A percentile compares a stretch with the other conserved stretches of the same genome.
These are phyloP conservation scores for Begonia fuchsioides DNA, from an alignment of 306 rosid genomes.

Conservation along the genomic window DNA sequence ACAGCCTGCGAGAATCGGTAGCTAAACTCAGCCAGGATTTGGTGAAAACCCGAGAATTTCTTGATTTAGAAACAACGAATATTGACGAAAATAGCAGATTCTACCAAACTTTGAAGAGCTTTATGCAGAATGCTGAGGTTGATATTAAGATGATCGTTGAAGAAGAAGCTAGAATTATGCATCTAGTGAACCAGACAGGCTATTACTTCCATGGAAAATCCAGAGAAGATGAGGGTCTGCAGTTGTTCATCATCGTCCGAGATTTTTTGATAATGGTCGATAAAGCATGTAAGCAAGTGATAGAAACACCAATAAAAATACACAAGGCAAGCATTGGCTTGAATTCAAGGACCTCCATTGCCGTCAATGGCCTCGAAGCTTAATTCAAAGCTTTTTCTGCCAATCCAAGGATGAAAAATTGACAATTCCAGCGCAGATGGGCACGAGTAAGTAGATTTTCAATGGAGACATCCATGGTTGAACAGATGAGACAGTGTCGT, in stretches of 20 bases:
- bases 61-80: slow-evolving; percentile 29
- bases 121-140: slow-evolving; percentile 51
- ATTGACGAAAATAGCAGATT: slow-evolving; percentile 28
- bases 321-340: slow-evolving; percentile 15
- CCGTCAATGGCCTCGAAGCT: background rate
- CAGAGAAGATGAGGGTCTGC: slow-evolving; percentile 80
- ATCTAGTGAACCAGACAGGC: slow-evolving; percentile 68
- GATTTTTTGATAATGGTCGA: slow-evolving; percentile 82
- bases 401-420: slow-evolving; percentile 33
- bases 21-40: slow-evolving; percentile 55
- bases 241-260: slow-evolving; percentile 56
- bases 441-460: slow-evolving; percentile 36
- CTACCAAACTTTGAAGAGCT: slow-evolving; percentile 31
- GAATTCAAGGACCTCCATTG: too few relatives aligned
- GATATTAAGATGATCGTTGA: slow-evolving; percentile 38
- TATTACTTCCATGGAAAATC: slow-evolving; percentile 87
- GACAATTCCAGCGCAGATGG: slow-evolving; percentile 76
- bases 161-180: slow-evolving; percentile 77
- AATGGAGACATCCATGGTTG: too few relatives aligned
- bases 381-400: slow-evolving; percentile 23
- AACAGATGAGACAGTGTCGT: too few relatives aligned
- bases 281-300: slow-evolving; percentile 60
- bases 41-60: slow-evolving; percentile 39
- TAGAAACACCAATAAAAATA: slow-evolving; percentile 25
- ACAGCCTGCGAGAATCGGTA: slow-evolving; percentile 56